phyloP scores from a whole-genome alignment of 78 protist genomes.

The Isochrysis galbana region DNA sequence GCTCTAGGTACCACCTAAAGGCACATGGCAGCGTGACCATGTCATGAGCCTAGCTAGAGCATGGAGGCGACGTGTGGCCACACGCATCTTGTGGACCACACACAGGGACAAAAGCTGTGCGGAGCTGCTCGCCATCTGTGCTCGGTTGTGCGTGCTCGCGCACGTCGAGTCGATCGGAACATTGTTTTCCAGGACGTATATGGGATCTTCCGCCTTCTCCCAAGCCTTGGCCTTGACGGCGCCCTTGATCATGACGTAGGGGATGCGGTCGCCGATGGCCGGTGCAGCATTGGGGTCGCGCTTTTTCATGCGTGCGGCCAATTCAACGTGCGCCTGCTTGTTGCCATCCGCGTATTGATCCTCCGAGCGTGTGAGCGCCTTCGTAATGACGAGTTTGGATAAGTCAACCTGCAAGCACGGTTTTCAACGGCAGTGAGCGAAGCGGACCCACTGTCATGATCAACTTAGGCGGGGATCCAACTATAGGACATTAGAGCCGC shows the following conservation, averaged over 20 bases:
- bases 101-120: too few relatives aligned
- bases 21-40: too few relatives aligned
- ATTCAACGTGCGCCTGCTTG: conserved; percentile 92
- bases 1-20: conserved; percentile 94
- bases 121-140: too few relatives aligned
- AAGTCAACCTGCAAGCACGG: too few relatives aligned
- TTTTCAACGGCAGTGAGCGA: too few relatives aligned
- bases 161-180: conserved; percentile 88
- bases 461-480: too few relatives aligned
- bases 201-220: conserved; percentile 98
- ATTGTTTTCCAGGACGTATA: conserved; percentile 94
- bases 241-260: conserved; percentile 95
- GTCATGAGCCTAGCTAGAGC: conserved; percentile 57
- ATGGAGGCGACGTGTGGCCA: not conserved
- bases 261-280: conserved; percentile 97
- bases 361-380: conserved; percentile 37
- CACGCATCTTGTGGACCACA: too few relatives aligned
- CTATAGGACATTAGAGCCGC: too few relatives aligned
- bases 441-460: too few relatives aligned
- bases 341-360: not conserved
- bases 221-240: conserved; percentile 76
- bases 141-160: too few relatives aligned
- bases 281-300: conserved; percentile 95
- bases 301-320: conserved; percentile 94
- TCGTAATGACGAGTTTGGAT: conserved; percentile 94